Percentiles rank a stretch among this genome's conserved stretches.
These are phyloP conservation scores for Tolypocladium tropicale DNA, from an alignment of 2,329 filamentous ascomycete species.

Conservation along the genomic window DNA sequence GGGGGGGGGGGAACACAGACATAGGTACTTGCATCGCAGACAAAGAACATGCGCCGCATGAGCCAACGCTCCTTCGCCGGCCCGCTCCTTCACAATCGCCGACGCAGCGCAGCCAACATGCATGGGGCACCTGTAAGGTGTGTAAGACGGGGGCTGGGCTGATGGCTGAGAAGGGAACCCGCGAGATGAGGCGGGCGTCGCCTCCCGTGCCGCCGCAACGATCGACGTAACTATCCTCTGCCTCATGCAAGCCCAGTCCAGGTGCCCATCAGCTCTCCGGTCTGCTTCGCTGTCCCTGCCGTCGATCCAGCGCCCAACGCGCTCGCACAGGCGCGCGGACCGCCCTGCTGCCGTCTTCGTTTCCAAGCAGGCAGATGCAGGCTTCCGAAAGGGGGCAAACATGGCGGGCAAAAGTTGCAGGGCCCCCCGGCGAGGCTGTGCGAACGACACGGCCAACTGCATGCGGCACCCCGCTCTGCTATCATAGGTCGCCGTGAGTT, in stretches of 20 bases:
- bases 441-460: not conserved
- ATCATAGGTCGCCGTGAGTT: too few relatives aligned
- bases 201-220: too few relatives aligned
- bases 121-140: too few relatives aligned
- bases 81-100: too few relatives aligned
- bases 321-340: not conserved
- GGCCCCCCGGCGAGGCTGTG: not conserved
- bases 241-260: not conserved
- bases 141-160: not conserved
- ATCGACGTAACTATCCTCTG: too few relatives aligned
- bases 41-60: too few relatives aligned
- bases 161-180: too few relatives aligned
- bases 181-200: not conserved
- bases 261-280: not conserved
- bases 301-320: not conserved
- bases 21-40: not conserved
- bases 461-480: too few relatives aligned
- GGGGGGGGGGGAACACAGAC: not conserved
- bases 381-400: not conserved
- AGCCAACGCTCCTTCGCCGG: too few relatives aligned
- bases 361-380: not conserved
- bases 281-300: not conserved
- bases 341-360: not conserved
- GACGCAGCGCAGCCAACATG: not conserved
- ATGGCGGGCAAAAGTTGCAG: too few relatives aligned